These are phyloP conservation scores for Calonectria ilicicola DNA, from an alignment of 2,329 filamentous ascomycete species.

Conservation along the genomic window DNA sequence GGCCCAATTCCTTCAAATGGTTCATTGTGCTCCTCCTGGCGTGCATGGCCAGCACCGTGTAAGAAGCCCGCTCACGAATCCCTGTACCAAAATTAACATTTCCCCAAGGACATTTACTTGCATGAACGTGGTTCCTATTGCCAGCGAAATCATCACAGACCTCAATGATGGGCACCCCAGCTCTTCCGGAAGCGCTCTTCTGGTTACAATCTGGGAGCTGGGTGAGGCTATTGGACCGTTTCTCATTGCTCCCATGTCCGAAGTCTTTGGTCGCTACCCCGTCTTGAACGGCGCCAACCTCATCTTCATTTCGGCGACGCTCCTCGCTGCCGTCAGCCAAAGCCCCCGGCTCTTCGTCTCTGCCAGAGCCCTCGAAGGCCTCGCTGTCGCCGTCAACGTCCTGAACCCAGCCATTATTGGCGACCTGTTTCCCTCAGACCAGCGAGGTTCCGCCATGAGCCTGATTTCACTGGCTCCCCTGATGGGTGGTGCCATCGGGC, in stretches of 20 bases:
- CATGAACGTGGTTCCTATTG: conserved; percentile 66
- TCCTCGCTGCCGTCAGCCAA: neutral
- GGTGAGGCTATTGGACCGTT: neutral
- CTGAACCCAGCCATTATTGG: conserved; percentile 73
- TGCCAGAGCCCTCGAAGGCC: conserved; percentile 66
- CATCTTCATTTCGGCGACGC: neutral
- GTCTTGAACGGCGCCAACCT: neutral
- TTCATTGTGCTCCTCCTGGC: conserved; percentile 64
- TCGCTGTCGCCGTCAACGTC: conserved; percentile 73
- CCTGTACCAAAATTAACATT: neutral
- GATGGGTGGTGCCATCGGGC: neutral
- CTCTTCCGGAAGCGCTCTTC: conserved; percentile 59
- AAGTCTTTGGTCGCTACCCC: neutral
- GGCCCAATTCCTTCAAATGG: conserved; percentile 65
- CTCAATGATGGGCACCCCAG: conserved; percentile 52
- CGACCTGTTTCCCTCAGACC: conserved; percentile 70
- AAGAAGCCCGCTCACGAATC: conserved; percentile 32
- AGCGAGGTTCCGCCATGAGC: conserved; percentile 66
- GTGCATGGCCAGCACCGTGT: conserved; percentile 69
- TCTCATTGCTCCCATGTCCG: neutral
- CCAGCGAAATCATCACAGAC: conserved; percentile 62
- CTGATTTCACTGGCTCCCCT: neutral
- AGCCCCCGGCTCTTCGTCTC: neutral
- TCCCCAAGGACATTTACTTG: conserved; percentile 66
- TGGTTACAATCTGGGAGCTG: conserved; percentile 2